These are phyloP conservation scores for Aspergillus aculeatus DNA, from an alignment of 2,329 filamentous ascomycete species.

Conservation along the genomic window DNA sequence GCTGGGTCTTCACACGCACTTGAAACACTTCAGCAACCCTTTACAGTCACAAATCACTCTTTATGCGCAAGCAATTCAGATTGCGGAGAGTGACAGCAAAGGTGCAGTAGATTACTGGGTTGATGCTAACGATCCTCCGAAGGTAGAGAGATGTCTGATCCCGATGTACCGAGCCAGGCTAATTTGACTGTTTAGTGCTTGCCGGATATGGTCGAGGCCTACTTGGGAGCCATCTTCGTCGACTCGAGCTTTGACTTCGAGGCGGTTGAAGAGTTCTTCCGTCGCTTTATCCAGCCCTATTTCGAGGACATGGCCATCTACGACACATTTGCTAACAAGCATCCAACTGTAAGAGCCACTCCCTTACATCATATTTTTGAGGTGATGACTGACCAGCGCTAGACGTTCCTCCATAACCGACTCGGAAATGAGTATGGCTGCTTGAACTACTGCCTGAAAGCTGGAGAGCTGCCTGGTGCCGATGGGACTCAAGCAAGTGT, in stretches of 20 bases:
- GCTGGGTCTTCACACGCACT: conserved; percentile 72
- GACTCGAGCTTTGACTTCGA: conserved; percentile 78
- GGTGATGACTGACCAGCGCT: conserved; percentile 5
- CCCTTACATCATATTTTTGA: not conserved
- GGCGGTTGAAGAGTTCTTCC: conserved; percentile 74
- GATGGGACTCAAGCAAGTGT: conserved; percentile 53
- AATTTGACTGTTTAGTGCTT: conserved; percentile 51
- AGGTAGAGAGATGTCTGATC: conserved; percentile 28
- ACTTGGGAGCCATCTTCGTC: conserved; percentile 86
- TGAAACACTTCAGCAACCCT: conserved; percentile 51
- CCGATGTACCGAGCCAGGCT: not conserved
- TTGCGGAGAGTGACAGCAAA: conserved; percentile 30
- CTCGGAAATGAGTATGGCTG: conserved; percentile 68
- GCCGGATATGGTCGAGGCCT: conserved; percentile 84
- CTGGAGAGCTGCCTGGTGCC: conserved; percentile 44
- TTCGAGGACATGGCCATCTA: conserved; percentile 86
- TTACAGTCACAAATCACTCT: conserved; percentile 48
- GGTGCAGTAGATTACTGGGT: conserved; percentile 45
- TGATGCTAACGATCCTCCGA: conserved; percentile 42
- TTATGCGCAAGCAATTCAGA: conserved; percentile 45
- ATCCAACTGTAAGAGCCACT: conserved; percentile 61
- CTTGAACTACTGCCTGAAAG: conserved; percentile 52
- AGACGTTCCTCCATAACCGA: conserved; percentile 66
- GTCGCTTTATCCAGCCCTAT: conserved; percentile 68
- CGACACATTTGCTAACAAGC: conserved; percentile 80